Evolutionary conservation across 805 yeast species (phyloP).

Genomic region (Wickerhamomyces mucosus): DNA sequence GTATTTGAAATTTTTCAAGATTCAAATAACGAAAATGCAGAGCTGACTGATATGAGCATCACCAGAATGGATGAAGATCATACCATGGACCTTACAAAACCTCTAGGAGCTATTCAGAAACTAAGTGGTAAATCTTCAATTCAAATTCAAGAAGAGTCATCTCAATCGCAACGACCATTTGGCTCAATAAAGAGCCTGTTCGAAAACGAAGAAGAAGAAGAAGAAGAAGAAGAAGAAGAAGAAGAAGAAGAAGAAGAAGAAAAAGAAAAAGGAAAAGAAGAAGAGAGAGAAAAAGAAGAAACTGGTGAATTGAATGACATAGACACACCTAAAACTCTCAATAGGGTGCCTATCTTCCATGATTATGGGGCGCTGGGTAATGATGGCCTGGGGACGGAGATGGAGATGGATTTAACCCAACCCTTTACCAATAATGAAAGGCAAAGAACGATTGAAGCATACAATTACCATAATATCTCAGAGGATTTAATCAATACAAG

Average conservation of each 20-base stretch:
- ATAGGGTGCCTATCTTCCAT: too few species aligned
- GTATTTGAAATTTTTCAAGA: conserved; percentile 15
- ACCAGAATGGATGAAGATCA: conserved; percentile 12
- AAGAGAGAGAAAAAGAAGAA: background rate
- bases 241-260: background rate
- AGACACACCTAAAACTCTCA: too few species aligned
- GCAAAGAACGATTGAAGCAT: background rate
- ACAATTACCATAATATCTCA: background rate
- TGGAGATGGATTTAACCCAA: background rate
- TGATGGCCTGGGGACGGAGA: too few species aligned
- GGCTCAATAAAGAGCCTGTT: conserved; percentile 20
- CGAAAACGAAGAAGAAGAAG: conserved; percentile 12
- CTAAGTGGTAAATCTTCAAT: too few species aligned
- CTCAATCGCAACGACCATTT: conserved; percentile 14
- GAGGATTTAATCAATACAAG: too few species aligned
- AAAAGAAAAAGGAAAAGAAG: background rate
- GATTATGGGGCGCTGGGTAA: background rate
- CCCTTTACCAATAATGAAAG: background rate
- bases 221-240: background rate
- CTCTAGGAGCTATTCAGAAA: conserved; percentile 15
- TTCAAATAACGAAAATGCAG: conserved; percentile 8
- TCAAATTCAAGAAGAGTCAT: conserved; percentile 2
- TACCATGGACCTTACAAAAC: conserved; percentile 21
- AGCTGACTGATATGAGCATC: conserved; percentile 14
- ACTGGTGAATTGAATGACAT: too few species aligned